phyloP scores from a whole-genome alignment of 2,329 filamentous ascomycete genomes.

The Hypomyces rosellus region DNA sequence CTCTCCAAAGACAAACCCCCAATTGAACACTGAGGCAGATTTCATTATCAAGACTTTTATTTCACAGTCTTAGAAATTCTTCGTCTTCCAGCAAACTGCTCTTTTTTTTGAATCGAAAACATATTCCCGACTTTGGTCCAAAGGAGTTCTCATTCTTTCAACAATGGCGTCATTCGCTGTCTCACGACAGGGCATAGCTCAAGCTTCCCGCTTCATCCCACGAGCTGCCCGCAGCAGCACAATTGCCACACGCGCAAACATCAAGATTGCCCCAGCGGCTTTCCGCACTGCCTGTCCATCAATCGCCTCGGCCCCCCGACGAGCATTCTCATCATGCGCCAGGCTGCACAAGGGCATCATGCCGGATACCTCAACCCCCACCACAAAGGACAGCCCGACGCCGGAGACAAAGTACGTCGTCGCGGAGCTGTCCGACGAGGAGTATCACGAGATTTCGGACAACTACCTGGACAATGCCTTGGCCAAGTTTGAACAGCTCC shows the following conservation, averaged over 20 bases:
- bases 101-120: neutral
- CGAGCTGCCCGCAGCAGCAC: constrained; percentile 26
- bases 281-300: constrained; percentile 2
- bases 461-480: constrained; percentile 59
- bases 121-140: too few species aligned
- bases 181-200: constrained; percentile 28
- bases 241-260: constrained; percentile 18
- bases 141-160: too few species aligned
- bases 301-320: constrained; percentile 14
- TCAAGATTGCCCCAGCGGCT: constrained; percentile 14
- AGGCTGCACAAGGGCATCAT: constrained; percentile 44
- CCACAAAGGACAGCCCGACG: constrained; percentile 34
- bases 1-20: neutral
- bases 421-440: constrained; percentile 58
- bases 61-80: too few species aligned
- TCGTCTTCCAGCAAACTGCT: neutral
- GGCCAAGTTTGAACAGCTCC: constrained; percentile 60
- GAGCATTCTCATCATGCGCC: constrained; percentile 25
- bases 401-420: constrained; percentile 39
- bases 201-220: constrained; percentile 32
- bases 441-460: constrained; percentile 76
- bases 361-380: constrained; percentile 52
- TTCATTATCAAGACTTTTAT: neutral
- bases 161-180: constrained; percentile 16
- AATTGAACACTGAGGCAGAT: neutral